Percentiles rank a stretch among this genome's conserved stretches.
phyloP scores from a whole-genome alignment of 805 yeast genomes.

The Saccharomycopsis vini region DNA sequence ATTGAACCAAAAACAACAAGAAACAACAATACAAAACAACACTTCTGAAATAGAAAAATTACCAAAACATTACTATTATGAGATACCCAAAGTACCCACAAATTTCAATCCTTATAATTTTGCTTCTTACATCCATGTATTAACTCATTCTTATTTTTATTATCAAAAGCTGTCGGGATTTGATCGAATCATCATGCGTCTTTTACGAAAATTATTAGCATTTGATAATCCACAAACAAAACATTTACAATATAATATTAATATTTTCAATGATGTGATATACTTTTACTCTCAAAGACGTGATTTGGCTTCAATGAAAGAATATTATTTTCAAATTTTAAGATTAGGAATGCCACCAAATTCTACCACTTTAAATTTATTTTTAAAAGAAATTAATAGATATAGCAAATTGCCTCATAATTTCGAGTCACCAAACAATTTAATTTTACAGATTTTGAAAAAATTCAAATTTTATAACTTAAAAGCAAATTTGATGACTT shows the following conservation, averaged over 20 bases:
- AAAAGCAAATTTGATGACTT: constrained; percentile 30
- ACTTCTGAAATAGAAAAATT: neutral
- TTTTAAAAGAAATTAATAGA: constrained; percentile 27
- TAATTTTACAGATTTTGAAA: constrained; percentile 4
- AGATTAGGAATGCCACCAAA: constrained; percentile 27
- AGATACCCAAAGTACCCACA: constrained; percentile 30
- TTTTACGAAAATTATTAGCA: constrained; percentile 32
- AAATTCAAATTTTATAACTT: constrained; percentile 19
- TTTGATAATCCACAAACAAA: constrained; percentile 29
- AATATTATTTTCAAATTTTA: constrained; percentile 33
- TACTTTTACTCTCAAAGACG: constrained; percentile 30
- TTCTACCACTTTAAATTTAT: constrained; percentile 31
- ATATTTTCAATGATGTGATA: constrained; percentile 31
- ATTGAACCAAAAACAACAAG: no score
- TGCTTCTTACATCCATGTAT: constrained; percentile 27
- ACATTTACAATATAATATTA: constrained; percentile 23
- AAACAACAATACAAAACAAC: neutral
- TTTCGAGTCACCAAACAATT: constrained; percentile 17
- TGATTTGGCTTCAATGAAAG: constrained; percentile 35
- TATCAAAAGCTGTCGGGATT: constrained; percentile 29
- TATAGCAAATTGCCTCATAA: constrained; percentile 25
- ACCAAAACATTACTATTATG: constrained; percentile 21
- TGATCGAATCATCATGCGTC: constrained; percentile 31
- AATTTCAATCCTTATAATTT: constrained; percentile 22
- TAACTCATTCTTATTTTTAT: constrained; percentile 32